Percentiles rank a stretch among this genome's conserved stretches.
Conservation (phyloP, 1,284 basidiomycete genomes). For the Apiotrichum gamsii region DNA sequence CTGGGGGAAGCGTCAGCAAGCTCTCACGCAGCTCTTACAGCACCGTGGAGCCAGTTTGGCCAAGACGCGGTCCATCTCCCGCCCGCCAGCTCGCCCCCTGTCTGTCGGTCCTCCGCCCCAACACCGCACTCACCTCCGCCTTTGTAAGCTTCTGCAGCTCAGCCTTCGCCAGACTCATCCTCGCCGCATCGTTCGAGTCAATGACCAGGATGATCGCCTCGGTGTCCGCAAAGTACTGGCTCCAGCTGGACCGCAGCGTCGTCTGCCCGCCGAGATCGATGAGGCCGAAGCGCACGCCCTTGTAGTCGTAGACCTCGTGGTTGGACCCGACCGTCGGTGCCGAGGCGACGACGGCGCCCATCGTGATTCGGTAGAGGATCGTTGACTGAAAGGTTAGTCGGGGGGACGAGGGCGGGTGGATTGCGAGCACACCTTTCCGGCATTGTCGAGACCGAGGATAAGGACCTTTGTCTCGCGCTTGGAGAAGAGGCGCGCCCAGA, state of each 20-base stretch:
- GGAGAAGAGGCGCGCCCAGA: slow-evolving; percentile 50
- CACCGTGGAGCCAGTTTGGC: too few species aligned
- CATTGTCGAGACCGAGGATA: slow-evolving; percentile 50
- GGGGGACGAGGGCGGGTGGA: too few species aligned
- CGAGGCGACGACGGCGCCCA: slow-evolving; percentile 51
- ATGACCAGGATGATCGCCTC: slow-evolving; percentile 52
- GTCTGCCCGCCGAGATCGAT: slow-evolving; percentile 52
- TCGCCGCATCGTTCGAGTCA: slow-evolving; percentile 50
- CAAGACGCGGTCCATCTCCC: too few species aligned
- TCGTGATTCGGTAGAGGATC: slow-evolving; percentile 52
- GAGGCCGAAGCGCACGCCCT: slow-evolving; percentile 50
- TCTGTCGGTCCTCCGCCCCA: too few species aligned
- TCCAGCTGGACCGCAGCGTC: slow-evolving; percentile 46
- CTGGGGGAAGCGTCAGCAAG: slow-evolving; percentile 19
- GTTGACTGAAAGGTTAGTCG: too few species aligned
- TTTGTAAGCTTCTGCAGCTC: slow-evolving; percentile 48
- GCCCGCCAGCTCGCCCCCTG: too few species aligned
- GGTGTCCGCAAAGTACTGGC: slow-evolving; percentile 48
- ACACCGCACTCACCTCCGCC: slow-evolving; percentile 34
- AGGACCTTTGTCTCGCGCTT: slow-evolving; percentile 50
- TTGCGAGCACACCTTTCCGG: slow-evolving; percentile 46
- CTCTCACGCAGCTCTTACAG: too few species aligned
- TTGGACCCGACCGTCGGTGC: slow-evolving; percentile 51
- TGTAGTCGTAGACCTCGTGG: slow-evolving; percentile 50
- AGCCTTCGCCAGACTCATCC: slow-evolving; percentile 48